Conservation (phyloP, 169 alveolate species). For the Babesia caballi region DNA sequence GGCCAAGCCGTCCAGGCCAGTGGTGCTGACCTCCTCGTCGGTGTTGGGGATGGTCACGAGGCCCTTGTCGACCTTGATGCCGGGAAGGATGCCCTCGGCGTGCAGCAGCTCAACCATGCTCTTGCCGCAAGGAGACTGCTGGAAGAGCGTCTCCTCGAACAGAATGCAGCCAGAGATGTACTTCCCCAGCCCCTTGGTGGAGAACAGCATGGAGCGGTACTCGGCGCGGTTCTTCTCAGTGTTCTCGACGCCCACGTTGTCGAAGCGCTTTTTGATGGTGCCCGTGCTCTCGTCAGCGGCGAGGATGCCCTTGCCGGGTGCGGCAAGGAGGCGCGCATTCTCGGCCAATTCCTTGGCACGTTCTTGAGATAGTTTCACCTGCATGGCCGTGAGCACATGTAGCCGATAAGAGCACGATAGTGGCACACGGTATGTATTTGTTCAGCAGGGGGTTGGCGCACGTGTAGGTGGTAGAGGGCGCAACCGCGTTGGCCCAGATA, state of each 20-base stretch:
- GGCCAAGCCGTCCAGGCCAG: slow-evolving; percentile 96
- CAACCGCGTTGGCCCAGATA: too few species aligned
- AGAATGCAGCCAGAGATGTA: slow-evolving; percentile 97
- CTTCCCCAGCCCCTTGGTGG: slow-evolving; percentile 89
- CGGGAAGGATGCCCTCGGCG: slow-evolving; percentile 94
- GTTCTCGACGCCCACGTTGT: slow-evolving; percentile 89
- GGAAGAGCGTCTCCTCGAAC: slow-evolving; percentile 97
- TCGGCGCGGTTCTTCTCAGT: slow-evolving; percentile 93
- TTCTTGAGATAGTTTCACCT: slow-evolving; percentile 48
- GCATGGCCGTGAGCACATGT: too few species aligned
- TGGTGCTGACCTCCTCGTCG: slow-evolving; percentile 84
- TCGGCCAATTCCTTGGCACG: slow-evolving; percentile 54
- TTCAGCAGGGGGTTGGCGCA: too few species aligned
- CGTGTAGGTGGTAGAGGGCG: too few species aligned
- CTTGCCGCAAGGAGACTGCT: slow-evolving; percentile 86
- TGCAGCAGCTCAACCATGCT: slow-evolving; percentile 85
- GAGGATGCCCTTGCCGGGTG: slow-evolving; percentile 96
- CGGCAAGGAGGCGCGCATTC: slow-evolving; percentile 67
- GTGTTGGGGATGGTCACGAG: slow-evolving; percentile 87
- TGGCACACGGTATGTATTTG: too few species aligned
- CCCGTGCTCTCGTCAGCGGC: slow-evolving; percentile 99
- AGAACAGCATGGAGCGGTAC: slow-evolving; percentile 93
- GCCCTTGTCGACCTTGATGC: slow-evolving; percentile 98
- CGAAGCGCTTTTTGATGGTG: slow-evolving; percentile 95
- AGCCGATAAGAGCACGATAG: too few species aligned